These are phyloP conservation scores for Spinellus fusiger DNA, from an alignment of 192 early-diverging fungal genomes.

Conservation along the genomic window DNA sequence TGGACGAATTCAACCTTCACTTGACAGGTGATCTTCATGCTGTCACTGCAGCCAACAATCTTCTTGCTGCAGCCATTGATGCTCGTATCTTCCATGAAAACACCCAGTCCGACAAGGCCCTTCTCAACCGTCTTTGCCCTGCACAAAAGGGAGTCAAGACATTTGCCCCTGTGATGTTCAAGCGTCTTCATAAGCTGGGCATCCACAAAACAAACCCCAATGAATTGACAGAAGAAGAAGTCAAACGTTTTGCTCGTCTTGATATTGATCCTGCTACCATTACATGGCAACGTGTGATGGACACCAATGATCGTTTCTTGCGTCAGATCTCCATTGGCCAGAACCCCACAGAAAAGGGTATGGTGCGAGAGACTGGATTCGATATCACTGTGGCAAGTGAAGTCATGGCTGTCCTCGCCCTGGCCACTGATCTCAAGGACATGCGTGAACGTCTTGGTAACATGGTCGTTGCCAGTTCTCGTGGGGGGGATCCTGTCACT, in stretches of 20 bases:
- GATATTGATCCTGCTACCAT: constrained; percentile 95
- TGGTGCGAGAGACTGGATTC: constrained; percentile 85
- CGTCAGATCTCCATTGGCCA: constrained; percentile 87
- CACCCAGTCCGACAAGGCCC: constrained; percentile 68
- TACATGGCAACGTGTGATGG: constrained; percentile 94
- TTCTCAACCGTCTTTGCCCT: constrained; percentile 88
- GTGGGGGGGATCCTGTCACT: constrained; percentile 77
- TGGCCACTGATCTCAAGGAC: constrained; percentile 84
- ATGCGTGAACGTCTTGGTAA: constrained; percentile 89
- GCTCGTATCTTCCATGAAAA: constrained; percentile 97
- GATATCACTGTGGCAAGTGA: constrained; percentile 98
- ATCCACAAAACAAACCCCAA: constrained; percentile 78
- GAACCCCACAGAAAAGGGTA: constrained; percentile 81
- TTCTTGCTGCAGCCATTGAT: constrained; percentile 96
- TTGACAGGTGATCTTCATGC: constrained; percentile 99
- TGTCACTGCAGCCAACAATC: constrained; percentile 95
- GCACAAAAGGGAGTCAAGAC: constrained; percentile 76
- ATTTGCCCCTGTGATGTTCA: constrained; percentile 83
- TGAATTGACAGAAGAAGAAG: constrained; percentile 74
- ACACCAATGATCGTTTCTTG: constrained; percentile 96
- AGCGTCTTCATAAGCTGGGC: constrained; percentile 72
- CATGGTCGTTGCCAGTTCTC: constrained; percentile 92
- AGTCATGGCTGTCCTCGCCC: constrained; percentile 95
- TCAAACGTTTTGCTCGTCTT: constrained; percentile 73
- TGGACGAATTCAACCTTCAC: constrained; percentile 99